Evolutionary conservation across 352 stramenopile genomes (phyloP).

Genomic region (Thalassiosira exigua): DNA sequence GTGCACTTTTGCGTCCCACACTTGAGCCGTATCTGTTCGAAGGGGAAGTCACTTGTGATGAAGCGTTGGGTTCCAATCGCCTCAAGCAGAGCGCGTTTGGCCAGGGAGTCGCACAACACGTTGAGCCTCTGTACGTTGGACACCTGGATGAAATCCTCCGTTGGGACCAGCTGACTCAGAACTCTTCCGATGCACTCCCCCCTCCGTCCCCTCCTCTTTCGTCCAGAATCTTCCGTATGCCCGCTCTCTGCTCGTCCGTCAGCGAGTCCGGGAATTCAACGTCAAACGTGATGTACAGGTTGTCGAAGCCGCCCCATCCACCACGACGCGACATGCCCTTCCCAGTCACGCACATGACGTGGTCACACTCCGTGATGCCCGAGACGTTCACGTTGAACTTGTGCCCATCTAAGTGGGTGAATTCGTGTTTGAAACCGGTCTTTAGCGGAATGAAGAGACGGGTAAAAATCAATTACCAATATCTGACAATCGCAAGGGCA

Average conservation of each 20-base stretch:
- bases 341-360: conserved; percentile 89
- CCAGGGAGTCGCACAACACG: too few species aligned
- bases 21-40: too few species aligned
- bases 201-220: conserved; percentile 9
- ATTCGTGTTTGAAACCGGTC: conserved; percentile 90
- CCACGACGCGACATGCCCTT: conserved; percentile 96
- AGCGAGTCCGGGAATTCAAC: conserved; percentile 93
- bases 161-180: too few species aligned
- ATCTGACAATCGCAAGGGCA: neutral
- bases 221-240: conserved; percentile 75
- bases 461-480: conserved; percentile 10
- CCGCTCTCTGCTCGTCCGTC: conserved; percentile 88
- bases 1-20: too few species aligned
- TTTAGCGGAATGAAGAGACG: conserved; percentile 21
- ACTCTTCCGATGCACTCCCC: conserved; percentile 21
- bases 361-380: conserved; percentile 90
- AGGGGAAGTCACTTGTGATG: too few species aligned
- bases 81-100: too few species aligned
- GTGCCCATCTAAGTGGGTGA: conserved; percentile 94
- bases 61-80: too few species aligned
- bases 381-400: conserved; percentile 89
- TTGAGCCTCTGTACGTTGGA: too few species aligned
- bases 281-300: conserved; percentile 95
- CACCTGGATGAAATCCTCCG: too few species aligned
- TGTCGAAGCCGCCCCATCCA: conserved; percentile 89